Percentiles rank a stretch among this genome's conserved stretches.
These are phyloP conservation scores for Skeletonema tropicum DNA, from an alignment of 108 stramenopile species.

Conservation along the genomic window DNA sequence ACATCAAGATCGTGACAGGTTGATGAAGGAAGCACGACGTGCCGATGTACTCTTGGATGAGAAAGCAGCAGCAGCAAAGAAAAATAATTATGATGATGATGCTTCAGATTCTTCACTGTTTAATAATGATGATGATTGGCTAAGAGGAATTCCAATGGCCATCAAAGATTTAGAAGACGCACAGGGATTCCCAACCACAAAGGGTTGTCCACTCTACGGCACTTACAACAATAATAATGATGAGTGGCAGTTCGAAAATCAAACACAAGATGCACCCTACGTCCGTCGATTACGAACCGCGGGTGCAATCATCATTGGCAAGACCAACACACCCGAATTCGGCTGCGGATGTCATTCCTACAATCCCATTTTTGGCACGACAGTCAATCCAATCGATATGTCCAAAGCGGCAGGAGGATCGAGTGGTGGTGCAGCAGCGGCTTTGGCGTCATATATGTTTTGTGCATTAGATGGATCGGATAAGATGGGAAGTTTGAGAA, in stretches of 20 bases:
- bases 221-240: not conserved
- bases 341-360: conserved; percentile 46
- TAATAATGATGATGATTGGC: conserved; percentile 30
- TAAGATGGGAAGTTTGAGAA: conserved; percentile 65
- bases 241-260: conserved; percentile 6
- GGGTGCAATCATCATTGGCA: conserved; percentile 42
- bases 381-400: conserved; percentile 54
- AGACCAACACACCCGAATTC: conserved; percentile 39
- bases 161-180: conserved; percentile 59
- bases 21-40: conserved; percentile 45
- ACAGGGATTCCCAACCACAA: conserved; percentile 51
- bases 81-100: conserved; percentile 6
- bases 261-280: conserved; percentile 36
- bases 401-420: conserved; percentile 55
- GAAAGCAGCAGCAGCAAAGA: not conserved
- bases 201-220: conserved; percentile 46
- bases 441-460: conserved; percentile 54
- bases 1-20: conserved; percentile 16
- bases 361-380: conserved; percentile 56
- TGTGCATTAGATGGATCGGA: conserved; percentile 59
- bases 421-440: conserved; percentile 65
- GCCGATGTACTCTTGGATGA: conserved; percentile 34
- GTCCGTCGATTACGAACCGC: conserved; percentile 36
- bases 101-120: no score
- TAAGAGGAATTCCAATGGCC: conserved; percentile 66